Evolutionary conservation across 75 land plant genomes (phyloP), one percentile per base, ranked within the genome.

Genomic region (Cupressus sempervirens): DNA sequence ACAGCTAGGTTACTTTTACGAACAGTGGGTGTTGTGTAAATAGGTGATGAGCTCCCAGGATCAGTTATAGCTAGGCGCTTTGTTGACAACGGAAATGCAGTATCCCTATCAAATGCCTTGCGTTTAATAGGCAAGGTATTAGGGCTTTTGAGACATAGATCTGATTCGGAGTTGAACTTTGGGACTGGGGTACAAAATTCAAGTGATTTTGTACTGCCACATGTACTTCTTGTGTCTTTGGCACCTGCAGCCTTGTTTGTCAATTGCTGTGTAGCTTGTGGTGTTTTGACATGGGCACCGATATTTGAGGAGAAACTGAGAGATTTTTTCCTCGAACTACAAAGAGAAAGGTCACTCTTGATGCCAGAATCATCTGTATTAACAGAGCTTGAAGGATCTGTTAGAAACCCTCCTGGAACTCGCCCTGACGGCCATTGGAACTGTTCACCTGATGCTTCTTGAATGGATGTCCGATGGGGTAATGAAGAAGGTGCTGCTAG

Each of bases 361-460:
- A 65, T 32, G 23, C 62, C 43, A 14, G 82, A 79, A 52, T 92
- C 91, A 45, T 94, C 98, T 80, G 89, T 92, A n/a, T 68, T 79
- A 50, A 85, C 13, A 23, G 75, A 68, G 10, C 58, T 13, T 34
- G 85, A 73, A 65, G 84, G 86, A 38, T 86, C 88, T 23, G 87
- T 41, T 32, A 98, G 79, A 76, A 98, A 95, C 40, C 92, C 92
- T 41, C 92, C 93, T 83, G 89, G 36, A 52, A 86, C 86, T n/a
- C 99, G 92, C 41, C 94, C 92, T 82, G 89, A 89, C 11, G 99
- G 99, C 99, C 99, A 96, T 52, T 92, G 94, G 45, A 90, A 29
- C 82, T 86, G 89, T 40, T 87, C 83, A 14, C 88, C 81, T 26
- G 90, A 77, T 26, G 70, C 13, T 76, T 96, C 99, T 83, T 90